Evolutionary conservation across 2,329 filamentous ascomycete genomes (phyloP).

Genomic region (Bipolaris cookei): DNA sequence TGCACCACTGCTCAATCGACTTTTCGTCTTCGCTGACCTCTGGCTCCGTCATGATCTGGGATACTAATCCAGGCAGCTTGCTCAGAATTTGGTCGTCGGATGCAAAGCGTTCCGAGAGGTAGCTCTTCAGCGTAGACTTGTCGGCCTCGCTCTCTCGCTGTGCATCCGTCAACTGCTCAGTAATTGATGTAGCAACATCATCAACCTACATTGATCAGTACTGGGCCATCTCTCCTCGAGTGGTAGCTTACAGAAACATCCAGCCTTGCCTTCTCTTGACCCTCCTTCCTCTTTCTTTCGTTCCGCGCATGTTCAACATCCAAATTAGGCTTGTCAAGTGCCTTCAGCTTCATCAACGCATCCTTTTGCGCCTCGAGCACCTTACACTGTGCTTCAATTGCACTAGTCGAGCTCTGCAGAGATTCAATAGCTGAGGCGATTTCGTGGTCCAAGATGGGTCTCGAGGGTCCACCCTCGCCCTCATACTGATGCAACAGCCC

Average conservation of each 20-base stretch:
- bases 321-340: conserved; percentile 53
- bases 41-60: conserved; percentile 60
- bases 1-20: conserved; percentile 63
- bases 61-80: conserved; percentile 70
- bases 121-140: conserved; percentile 56
- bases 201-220: conserved; percentile 32
- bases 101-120: conserved; percentile 59
- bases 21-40: conserved; percentile 60
- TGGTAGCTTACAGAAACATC: conserved; percentile 43
- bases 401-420: conserved; percentile 68
- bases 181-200: conserved; percentile 37
- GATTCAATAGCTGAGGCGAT: conserved; percentile 67
- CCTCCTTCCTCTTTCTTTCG: conserved; percentile 47
- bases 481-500: conserved; percentile 42
- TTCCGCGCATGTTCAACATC: conserved; percentile 47
- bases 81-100: conserved; percentile 70
- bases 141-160: conserved; percentile 59
- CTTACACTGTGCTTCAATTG: conserved; percentile 69
- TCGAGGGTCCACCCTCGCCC: conserved; percentile 40
- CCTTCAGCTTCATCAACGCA: conserved; percentile 62
- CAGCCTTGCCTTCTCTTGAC: conserved; percentile 52
- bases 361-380: conserved; percentile 67
- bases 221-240: fast-evolving
- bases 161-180: conserved; percentile 46
- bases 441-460: conserved; percentile 65